Evolutionary conservation across 148 eudicot species (phyloP).

Genomic region (Rhododendron simsii): DNA sequence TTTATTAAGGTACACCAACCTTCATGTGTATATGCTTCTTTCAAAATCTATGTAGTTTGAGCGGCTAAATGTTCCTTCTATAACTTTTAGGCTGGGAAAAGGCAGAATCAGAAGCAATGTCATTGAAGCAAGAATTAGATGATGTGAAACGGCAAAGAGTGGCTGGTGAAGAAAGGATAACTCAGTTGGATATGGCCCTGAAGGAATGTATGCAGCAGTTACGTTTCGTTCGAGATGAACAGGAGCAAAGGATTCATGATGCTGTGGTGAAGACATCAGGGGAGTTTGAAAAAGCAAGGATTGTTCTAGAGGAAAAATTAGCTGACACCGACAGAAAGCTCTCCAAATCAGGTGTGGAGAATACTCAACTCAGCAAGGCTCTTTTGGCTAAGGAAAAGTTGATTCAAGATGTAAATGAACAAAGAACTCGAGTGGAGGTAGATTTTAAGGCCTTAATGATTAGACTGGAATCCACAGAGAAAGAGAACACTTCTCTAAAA

Average conservation of each 20-base stretch:
- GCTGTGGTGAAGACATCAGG: conserved; percentile 53
- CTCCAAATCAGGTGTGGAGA: conserved; percentile 46
- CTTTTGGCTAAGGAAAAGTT: conserved; percentile 54
- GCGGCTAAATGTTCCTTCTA: not conserved
- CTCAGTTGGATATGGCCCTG: conserved; percentile 61
- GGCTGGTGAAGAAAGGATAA: conserved; percentile 55
- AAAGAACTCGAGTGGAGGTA: conserved; percentile 34
- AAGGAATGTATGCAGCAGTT: conserved; percentile 92
- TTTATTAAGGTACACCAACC: not conserved
- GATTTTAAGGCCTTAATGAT: conserved; percentile 45
- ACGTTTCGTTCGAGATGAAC: conserved; percentile 75
- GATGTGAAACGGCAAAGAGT: conserved; percentile 46
- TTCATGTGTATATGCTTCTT: not conserved
- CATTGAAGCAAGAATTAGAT: conserved; percentile 58
- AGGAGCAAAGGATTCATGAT: conserved; percentile 77
- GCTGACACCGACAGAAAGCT: conserved; percentile 37
- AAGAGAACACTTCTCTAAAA: conserved; percentile 64
- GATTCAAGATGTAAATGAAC: conserved; percentile 47
- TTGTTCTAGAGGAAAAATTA: conserved; percentile 45
- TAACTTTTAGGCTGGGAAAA: conserved; percentile 70
- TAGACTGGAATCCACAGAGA: conserved; percentile 49
- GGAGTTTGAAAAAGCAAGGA: conserved; percentile 49
- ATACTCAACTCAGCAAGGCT: conserved; percentile 45
- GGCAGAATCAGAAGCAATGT: conserved; percentile 60
- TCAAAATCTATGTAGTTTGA: not conserved